Evolutionary conservation across 176 grass and related monocot genomes (phyloP).

Genomic region (Aegilops longissima): DNA sequence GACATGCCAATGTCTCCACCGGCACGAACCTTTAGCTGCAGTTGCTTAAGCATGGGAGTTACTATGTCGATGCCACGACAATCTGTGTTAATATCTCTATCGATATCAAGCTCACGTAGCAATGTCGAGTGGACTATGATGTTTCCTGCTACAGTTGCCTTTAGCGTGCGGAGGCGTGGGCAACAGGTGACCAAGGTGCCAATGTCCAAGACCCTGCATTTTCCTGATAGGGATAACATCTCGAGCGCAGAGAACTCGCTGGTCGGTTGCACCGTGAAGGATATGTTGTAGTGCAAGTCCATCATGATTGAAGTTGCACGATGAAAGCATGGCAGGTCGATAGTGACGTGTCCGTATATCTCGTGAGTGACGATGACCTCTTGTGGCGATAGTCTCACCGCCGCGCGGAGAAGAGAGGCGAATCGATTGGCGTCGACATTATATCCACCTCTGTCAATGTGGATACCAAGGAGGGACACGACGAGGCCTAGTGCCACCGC

Average conservation of each 20-base stretch:
- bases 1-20: neutral
- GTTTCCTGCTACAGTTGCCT: neutral
- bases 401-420: neutral
- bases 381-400: neutral
- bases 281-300: neutral
- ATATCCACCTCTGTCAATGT: neutral
- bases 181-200: neutral
- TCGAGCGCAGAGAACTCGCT: neutral
- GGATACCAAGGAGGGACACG: neutral
- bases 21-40: neutral
- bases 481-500: neutral
- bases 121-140: neutral
- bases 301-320: neutral
- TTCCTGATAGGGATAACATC: neutral
- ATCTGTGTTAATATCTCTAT: fast-evolving
- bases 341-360: neutral
- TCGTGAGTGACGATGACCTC: neutral
- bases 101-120: neutral
- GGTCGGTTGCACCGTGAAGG: neutral
- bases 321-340: neutral
- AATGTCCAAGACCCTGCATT: neutral
- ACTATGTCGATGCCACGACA: neutral
- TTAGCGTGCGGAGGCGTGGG: neutral
- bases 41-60: neutral
- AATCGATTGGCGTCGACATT: neutral